These are phyloP conservation scores for Terana coerulea DNA, from an alignment of 768 basidiomycete genomes.

Conservation along the genomic window DNA sequence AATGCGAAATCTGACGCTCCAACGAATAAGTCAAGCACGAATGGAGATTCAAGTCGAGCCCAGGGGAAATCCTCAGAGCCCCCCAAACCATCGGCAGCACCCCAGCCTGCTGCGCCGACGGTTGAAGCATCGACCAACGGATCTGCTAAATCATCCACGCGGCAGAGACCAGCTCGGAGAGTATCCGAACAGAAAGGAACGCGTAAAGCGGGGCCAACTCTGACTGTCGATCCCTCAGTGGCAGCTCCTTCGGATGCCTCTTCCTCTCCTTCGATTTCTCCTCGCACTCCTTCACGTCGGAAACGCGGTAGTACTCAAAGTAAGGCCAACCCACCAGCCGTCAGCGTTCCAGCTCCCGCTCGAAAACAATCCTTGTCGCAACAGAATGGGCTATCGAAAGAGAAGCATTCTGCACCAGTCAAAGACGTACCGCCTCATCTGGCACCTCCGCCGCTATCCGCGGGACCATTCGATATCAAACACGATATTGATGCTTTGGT, in stretches of 20 bases:
- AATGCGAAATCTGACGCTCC: slow-evolving; percentile 19
- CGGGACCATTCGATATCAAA: slow-evolving; percentile 43
- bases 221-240: slow-evolving; percentile 8
- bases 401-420: slow-evolving; percentile 23
- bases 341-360: slow-evolving; percentile 10
- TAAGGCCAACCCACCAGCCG: slow-evolving; percentile 23
- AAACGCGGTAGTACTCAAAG: slow-evolving; percentile 43
- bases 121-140: background rate
- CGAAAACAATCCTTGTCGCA: slow-evolving; percentile 18
- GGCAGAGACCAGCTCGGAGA: slow-evolving; percentile 15
- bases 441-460: slow-evolving; percentile 26
- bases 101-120: slow-evolving; percentile 1
- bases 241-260: slow-evolving; percentile 14
- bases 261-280: slow-evolving; percentile 24
- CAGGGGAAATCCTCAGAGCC: slow-evolving; percentile 18
- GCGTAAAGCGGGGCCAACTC: slow-evolving; percentile 17
- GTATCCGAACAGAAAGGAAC: slow-evolving; percentile 13
- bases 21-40: slow-evolving; percentile 19
- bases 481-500: slow-evolving; percentile 74
- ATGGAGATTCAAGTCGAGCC: no score
- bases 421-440: slow-evolving; percentile 65
- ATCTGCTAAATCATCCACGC: slow-evolving; percentile 9
- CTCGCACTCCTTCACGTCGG: slow-evolving; percentile 45
- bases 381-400: slow-evolving; percentile 16
- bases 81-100: slow-evolving; percentile 12